Evolutionary conservation across 1,139 yeast genomes (phyloP), one percentile per base, ranked within the genome.

Genomic region (Saccharomyces uvarum): DNA sequence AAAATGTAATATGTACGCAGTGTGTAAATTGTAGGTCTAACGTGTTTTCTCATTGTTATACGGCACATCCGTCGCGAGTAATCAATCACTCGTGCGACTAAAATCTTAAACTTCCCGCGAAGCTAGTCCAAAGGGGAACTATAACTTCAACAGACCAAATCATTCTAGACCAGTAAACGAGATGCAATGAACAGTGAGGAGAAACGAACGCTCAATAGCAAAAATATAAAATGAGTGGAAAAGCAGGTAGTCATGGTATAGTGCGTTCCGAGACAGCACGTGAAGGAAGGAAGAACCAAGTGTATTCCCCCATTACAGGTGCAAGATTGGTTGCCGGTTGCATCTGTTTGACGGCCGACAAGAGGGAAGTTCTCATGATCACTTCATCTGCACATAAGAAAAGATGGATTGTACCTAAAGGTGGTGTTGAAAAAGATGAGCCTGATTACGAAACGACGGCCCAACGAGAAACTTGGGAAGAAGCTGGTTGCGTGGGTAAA

Each of bases 401-500:
- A 54, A 79, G 78, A 62, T 90, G 96, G 96, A 88, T 95, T 13
- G 72, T 93, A 9, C 99, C 99, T 2, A 95, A 93, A 66, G 99
- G 99, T 32, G 99, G 99, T 0, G 83, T 91, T 53, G 99, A 93
- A 70, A 67, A 70, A 47, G 99, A 93, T 69, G 99, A 93, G 66
- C 75, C 79, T 2, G 83, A 81, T 44, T 69, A 56, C 48, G 54
- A 59, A n/a, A 52, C 55, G 6, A 74, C 88, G 6, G 98, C 98
- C 0, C 75, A 79, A 14, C 75, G 99, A 56, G 99, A 93, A 69
- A 88, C 96, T 0, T 93, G 99, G 99, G 99, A 93, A 70, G 99
- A 93, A 70, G 95, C 96, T 0, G 99, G 99, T 0, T 88, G 86
- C 29, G 79, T 79, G 47, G 96, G 97, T 3, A 73, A 69, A 16